These are phyloP conservation scores for Talaromyces sp. DNA, from an alignment of 2,329 filamentous ascomycete species.

Conservation along the genomic window DNA sequence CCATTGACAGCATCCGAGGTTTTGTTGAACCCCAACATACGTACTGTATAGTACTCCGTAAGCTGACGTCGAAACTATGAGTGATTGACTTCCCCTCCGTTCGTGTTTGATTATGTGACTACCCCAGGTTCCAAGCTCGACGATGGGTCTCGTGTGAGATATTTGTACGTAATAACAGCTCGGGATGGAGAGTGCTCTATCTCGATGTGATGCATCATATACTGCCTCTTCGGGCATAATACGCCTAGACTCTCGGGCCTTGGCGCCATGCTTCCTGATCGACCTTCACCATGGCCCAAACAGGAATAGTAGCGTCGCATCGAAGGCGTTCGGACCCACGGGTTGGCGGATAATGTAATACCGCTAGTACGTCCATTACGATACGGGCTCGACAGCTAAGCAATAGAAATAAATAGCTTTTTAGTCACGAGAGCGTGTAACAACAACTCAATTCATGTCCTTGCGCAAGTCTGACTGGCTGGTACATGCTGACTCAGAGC, in stretches of 20 bases:
- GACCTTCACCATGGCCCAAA: neutral
- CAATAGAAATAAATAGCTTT: no score
- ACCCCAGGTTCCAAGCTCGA: neutral
- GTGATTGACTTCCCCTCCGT: no score
- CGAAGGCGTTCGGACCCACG: neutral
- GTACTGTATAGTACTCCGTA: no score
- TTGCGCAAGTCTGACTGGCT: neutral
- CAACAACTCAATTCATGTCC: neutral
- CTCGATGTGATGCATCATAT: neutral
- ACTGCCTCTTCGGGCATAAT: neutral
- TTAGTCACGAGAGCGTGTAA: slow-evolving; percentile 2
- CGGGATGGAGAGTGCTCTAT: neutral
- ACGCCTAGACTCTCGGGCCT: neutral
- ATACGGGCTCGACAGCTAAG: neutral
- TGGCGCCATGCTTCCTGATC: slow-evolving; percentile 5
- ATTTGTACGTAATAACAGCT: neutral
- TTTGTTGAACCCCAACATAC: no score
- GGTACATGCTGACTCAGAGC: neutral
- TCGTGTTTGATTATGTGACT: no score
- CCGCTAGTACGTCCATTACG: neutral
- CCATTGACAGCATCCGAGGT: no score
- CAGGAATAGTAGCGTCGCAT: neutral
- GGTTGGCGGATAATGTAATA: neutral
- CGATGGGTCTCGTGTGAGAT: neutral
- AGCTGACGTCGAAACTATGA: no score